Conservation (phyloP, 768 basidiomycete species). For the Russula foetens region DNA sequence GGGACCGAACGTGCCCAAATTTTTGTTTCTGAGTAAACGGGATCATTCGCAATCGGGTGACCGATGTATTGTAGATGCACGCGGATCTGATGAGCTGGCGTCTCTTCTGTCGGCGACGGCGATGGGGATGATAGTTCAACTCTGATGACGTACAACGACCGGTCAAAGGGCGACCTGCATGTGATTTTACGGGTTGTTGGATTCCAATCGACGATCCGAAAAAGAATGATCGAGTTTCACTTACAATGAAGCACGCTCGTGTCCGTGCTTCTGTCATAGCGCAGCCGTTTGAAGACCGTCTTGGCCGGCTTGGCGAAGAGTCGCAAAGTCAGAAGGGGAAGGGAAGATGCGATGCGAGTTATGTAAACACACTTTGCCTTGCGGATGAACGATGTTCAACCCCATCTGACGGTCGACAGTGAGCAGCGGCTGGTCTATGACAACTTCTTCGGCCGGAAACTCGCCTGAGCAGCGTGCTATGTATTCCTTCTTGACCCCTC, state of each 20-base stretch:
- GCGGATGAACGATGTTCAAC: conserved; percentile 89
- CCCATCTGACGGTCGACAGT: conserved; percentile 97
- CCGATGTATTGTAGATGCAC: conserved; percentile 96
- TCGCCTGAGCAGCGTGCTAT: conserved; percentile 78
- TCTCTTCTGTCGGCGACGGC: not conserved
- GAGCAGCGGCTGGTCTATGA: conserved; percentile 78
- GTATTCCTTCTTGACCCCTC: conserved; percentile 86
- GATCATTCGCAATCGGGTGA: conserved; percentile 90
- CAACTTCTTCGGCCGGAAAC: conserved; percentile 81
- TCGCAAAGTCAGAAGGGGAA: not conserved
- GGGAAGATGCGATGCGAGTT: not conserved
- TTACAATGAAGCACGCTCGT: conserved; percentile 84
- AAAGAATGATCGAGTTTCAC: conserved; percentile 13
- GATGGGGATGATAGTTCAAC: not conserved
- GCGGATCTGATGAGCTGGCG: conserved; percentile 87
- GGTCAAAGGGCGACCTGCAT: conserved; percentile 74
- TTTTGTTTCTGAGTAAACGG: conserved; percentile 74
- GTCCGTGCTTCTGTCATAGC: conserved; percentile 71
- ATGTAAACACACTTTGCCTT: conserved; percentile 64
- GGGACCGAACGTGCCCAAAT: conserved; percentile 52
- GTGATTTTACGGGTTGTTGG: conserved; percentile 2
- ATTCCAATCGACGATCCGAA: not conserved
- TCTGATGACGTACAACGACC: conserved; percentile 77
- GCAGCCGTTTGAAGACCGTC: conserved; percentile 79
- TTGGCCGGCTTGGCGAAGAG: conserved; percentile 61